A percentile compares a stretch with the other conserved stretches of the same genome.
These are phyloP conservation scores for Austroboletus niveus DNA, from an alignment of 1,284 basidiomycete genomes.

Conservation along the genomic window DNA sequence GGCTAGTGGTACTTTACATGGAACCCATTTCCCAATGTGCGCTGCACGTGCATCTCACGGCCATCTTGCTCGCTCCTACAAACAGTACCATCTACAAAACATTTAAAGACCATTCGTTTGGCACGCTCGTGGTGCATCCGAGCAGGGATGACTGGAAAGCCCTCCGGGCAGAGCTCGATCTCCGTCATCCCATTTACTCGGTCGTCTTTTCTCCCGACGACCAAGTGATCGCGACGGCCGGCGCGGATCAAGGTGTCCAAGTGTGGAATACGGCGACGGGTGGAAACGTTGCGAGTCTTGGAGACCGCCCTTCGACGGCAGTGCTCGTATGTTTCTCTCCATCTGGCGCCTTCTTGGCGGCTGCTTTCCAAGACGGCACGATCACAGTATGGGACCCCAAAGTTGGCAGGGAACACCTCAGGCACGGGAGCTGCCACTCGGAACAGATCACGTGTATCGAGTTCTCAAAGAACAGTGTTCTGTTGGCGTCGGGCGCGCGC, in stretches of 20 bases:
- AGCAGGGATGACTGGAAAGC: not conserved
- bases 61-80: constrained; percentile 1
- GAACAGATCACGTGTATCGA: constrained; percentile 17
- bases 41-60: constrained; percentile 19
- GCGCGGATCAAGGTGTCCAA: constrained; percentile 19
- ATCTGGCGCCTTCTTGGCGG: constrained; percentile 20
- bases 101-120: constrained; percentile 14
- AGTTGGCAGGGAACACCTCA: constrained; percentile 23
- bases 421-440: constrained; percentile 14
- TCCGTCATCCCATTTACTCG: constrained; percentile 9
- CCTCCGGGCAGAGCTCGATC: constrained; percentile 2
- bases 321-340: constrained; percentile 26
- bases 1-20: constrained; percentile 19
- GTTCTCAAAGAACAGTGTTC: constrained; percentile 20
- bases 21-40: constrained; percentile 24
- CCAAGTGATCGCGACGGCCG: constrained; percentile 16
- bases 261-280: constrained; percentile 23
- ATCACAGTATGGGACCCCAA: constrained; percentile 26
- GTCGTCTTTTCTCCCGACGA: constrained; percentile 18
- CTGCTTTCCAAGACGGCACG: constrained; percentile 16
- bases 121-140: not conserved
- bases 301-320: constrained; percentile 9
- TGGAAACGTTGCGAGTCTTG: constrained; percentile 21
- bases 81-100: constrained; percentile 3
- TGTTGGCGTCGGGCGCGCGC: constrained; percentile 24